Percentiles rank a stretch among this genome's conserved stretches.
phyloP scores from a whole-genome alignment of 2,329 filamentous ascomycete genomes.

The Aspergillus hiratsukae region DNA sequence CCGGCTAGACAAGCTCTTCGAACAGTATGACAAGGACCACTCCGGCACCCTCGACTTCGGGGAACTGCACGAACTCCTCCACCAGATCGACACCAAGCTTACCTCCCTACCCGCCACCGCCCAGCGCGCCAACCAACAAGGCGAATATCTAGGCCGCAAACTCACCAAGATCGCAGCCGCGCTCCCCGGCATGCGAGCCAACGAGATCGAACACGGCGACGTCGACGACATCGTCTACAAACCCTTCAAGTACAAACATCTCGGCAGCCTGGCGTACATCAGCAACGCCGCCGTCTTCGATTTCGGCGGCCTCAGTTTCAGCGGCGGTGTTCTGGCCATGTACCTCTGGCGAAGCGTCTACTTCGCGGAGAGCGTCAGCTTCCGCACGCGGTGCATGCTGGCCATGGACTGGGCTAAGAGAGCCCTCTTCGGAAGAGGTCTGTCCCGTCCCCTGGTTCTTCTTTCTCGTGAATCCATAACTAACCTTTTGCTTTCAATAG shows the following conservation, averaged over 20 bases:
- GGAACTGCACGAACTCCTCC: constrained; percentile 81
- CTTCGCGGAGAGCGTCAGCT: constrained; percentile 94
- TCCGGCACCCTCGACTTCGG: constrained; percentile 90
- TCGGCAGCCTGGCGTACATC: constrained; percentile 89
- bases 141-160: constrained; percentile 85
- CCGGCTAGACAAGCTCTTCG: constrained; percentile 85
- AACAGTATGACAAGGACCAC: constrained; percentile 87
- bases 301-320: constrained; percentile 70
- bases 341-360: constrained; percentile 96
- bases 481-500: constrained; percentile 25
- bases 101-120: constrained; percentile 93
- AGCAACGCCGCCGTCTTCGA: constrained; percentile 97
- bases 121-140: constrained; percentile 94
- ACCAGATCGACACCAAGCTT: constrained; percentile 90
- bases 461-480: neutral
- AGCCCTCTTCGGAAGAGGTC: constrained; percentile 90
- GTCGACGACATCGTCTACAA: constrained; percentile 89
- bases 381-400: constrained; percentile 79
- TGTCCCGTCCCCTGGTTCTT: constrained; percentile 27
- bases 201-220: constrained; percentile 82
- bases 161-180: constrained; percentile 85
- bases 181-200: constrained; percentile 68
- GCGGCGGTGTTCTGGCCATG: constrained; percentile 83
- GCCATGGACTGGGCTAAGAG: constrained; percentile 99
- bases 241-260: constrained; percentile 88